Base-by-base conservation (phyloP, 345 rosid genomes). In the Combretum micranthum region DNA sequence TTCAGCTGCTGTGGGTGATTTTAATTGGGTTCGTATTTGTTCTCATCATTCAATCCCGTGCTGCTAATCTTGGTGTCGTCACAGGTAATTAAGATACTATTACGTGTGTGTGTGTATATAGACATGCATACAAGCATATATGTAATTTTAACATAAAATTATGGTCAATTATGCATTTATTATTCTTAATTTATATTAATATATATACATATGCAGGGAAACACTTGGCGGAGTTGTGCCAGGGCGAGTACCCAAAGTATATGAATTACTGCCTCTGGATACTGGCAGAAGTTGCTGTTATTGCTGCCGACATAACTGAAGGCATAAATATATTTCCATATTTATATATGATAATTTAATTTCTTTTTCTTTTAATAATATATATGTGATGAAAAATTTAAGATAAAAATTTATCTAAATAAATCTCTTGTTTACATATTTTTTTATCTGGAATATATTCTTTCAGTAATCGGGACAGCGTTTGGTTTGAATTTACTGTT, bases 291-390 rank as follows among this genome's bases (percentile, higher is more conserved):
- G 1, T 72, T 3, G 76, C 88, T 7, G 90, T 83, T 47, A 86
- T 83, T 23, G 87, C 87, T 47, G 90, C 95, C n/a, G 95, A 86
- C 45, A 81, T 86, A 5, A 87, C 95, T 2, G 95, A 86, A 86
- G 87, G 94, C 9, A 32, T 32, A 32, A 1, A 32, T 25, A 25
- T 7, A 32, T 4, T n/a, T n/a, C 5, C 10, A 32, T 32, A 32
- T 32, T 32, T 32, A 32, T 32, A 32, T 25, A n/a, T 25, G 10
- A 32, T 32, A 4, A 32, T 32, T n/a, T n/a, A n/a, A n/a, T n/a
- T n/a, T n/a, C n/a, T n/a, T n/a, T n/a, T n/a, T n/a, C n/a, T n/a
- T n/a, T n/a, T n/a, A n/a, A n/a, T n/a, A n/a, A n/a, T n/a, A n/a
- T n/a, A n/a, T n/a, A n/a, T n/a, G n/a, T n/a, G n/a, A n/a, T 25